phyloP scores from a whole-genome alignment of 352 stramenopile species.

The Plasmopara muralis region DNA sequence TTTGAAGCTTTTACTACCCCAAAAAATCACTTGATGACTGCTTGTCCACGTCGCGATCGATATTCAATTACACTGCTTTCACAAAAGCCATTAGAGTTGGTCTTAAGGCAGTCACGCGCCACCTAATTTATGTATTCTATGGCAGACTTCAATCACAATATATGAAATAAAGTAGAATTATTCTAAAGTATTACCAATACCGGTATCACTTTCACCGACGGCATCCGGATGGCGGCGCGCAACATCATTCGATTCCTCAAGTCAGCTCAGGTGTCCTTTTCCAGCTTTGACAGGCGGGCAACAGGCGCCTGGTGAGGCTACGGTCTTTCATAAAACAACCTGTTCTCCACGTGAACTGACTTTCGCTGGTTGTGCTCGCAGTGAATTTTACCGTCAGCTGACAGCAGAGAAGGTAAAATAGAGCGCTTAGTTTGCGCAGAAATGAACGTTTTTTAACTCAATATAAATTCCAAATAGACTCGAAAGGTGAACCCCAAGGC shows the following conservation, averaged over 20 bases:
- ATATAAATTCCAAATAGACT: constrained; percentile 28
- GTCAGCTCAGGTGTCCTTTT: constrained; percentile 80
- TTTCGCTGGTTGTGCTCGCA: constrained; percentile 15
- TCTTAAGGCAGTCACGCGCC: too few species aligned
- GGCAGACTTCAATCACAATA: too few species aligned
- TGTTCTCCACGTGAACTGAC: not conserved
- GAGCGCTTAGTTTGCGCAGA: not conserved
- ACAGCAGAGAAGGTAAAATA: constrained; percentile 58
- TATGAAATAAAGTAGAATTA: too few species aligned
- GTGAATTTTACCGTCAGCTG: constrained; percentile 84
- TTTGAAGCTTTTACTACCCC: too few species aligned
- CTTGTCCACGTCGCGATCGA: too few species aligned
- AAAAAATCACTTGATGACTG: too few species aligned
- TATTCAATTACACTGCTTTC: too few species aligned
- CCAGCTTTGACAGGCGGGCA: constrained; percentile 65
- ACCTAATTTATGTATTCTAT: too few species aligned
- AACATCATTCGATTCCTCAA: constrained; percentile 85
- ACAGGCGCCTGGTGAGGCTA: constrained; percentile 62
- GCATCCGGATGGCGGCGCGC: constrained; percentile 54
- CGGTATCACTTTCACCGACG: too few species aligned
- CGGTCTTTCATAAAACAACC: not conserved
- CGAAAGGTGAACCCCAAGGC: constrained; percentile 75
- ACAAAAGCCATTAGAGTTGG: too few species aligned
- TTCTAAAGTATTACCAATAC: too few species aligned
- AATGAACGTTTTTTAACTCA: not conserved